These are phyloP conservation scores for Ziziphus jujuba DNA, from an alignment of 306 rosid species.

Conservation along the genomic window DNA sequence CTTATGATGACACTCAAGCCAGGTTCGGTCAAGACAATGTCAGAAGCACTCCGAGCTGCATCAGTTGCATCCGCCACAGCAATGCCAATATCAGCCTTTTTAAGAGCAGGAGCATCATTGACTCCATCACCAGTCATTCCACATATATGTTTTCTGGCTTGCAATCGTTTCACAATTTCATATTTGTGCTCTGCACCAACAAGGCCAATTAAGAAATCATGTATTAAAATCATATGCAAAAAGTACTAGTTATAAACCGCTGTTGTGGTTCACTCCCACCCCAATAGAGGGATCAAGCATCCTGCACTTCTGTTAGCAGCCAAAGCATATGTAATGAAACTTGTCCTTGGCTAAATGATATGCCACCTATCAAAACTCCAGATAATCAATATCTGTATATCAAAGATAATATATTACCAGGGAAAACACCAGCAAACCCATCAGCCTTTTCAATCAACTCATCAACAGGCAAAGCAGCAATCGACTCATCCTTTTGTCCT, in stretches of 20 bases:
- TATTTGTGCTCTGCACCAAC: slow-evolving; percentile 72
- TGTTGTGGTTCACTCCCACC: neutral
- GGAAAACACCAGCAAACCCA: slow-evolving; percentile 88
- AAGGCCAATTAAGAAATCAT: neutral
- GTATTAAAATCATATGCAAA: neutral
- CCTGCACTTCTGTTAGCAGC: neutral
- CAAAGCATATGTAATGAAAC: neutral
- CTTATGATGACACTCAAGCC: slow-evolving; percentile 85
- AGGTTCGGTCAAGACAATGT: slow-evolving; percentile 85
- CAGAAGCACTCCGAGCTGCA: slow-evolving; percentile 90
- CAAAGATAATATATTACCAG: slow-evolving; percentile 42
- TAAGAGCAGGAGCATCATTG: slow-evolving; percentile 88
- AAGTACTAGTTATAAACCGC: slow-evolving; percentile 9
- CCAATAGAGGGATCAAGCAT: neutral
- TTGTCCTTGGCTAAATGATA: slow-evolving; percentile 7
- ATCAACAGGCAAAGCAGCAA: slow-evolving; percentile 72
- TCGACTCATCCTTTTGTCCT: slow-evolving; percentile 57
- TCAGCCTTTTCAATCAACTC: slow-evolving; percentile 83
- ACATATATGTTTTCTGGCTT: slow-evolving; percentile 76
- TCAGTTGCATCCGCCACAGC: slow-evolving; percentile 96
- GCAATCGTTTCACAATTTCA: slow-evolving; percentile 75
- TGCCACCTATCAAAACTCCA: neutral
- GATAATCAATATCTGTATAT: too few relatives aligned
- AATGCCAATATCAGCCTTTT: slow-evolving; percentile 85
- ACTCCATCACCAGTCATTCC: slow-evolving; percentile 96